Evolutionary conservation across 1,284 basidiomycete species (phyloP).

Genomic region (Trametes versicolor): DNA sequence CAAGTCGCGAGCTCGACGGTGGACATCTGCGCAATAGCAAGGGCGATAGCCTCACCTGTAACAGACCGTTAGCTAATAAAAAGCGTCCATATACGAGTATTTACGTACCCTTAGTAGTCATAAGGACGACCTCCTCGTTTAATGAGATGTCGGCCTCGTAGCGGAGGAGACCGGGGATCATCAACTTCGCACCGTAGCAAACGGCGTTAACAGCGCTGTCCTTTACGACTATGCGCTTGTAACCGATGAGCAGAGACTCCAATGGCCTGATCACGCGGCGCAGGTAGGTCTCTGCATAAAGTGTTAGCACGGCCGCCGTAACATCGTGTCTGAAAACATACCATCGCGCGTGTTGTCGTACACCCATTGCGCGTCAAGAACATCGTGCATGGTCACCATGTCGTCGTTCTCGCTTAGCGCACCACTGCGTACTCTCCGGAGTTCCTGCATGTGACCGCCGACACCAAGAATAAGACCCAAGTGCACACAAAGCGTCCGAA

Average conservation of each 20-base stretch:
- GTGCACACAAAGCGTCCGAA: constrained; percentile 98
- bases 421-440: constrained; percentile 94
- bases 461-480: constrained; percentile 95
- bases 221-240: constrained; percentile 99
- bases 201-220: constrained; percentile 99
- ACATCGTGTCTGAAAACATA: constrained; percentile 30
- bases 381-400: constrained; percentile 99
- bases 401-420: constrained; percentile 98
- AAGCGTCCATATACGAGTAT: background rate
- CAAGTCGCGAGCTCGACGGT: constrained; percentile 98
- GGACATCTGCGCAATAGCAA: constrained; percentile 98
- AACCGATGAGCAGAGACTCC: constrained; percentile 93
- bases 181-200: constrained; percentile 99
- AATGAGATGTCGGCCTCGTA: constrained; percentile 97
- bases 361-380: constrained; percentile 98
- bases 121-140: constrained; percentile 97
- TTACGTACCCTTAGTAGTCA: constrained; percentile 94
- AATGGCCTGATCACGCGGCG: constrained; percentile 95
- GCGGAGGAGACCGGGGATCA: constrained; percentile 98
- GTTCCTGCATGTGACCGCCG: constrained; percentile 99
- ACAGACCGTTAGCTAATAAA: background rate
- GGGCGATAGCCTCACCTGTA: constrained; percentile 93
- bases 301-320: background rate
- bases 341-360: constrained; percentile 99
- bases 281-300: constrained; percentile 87